Percentiles rank a stretch among this genome's conserved stretches.
Evolutionary conservation across 108 stramenopile species (phyloP).

Genomic region (Mediolabrus comicus): DNA sequence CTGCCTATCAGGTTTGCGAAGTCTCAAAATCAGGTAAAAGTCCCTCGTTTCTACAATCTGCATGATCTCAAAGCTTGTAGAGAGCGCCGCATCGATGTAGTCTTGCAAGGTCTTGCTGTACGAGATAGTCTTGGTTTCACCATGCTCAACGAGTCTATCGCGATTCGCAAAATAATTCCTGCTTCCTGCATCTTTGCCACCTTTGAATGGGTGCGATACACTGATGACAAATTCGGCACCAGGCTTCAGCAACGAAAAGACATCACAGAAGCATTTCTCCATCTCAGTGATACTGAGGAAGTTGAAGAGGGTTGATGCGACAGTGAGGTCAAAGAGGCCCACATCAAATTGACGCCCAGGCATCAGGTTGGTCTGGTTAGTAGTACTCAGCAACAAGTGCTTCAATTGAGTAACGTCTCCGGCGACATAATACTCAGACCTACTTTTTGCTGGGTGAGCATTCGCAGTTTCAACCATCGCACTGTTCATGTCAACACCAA

Average conservation of each 20-base stretch:
- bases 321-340: not conserved
- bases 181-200: not conserved
- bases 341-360: not conserved
- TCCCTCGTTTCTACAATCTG: not conserved
- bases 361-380: conserved; percentile 5
- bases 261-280: not conserved
- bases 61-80: not conserved
- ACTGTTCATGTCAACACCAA: conserved; percentile 2
- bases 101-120: conserved; percentile 2
- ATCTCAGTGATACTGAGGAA: not conserved
- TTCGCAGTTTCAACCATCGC: conserved; percentile 2
- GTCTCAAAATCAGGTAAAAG: not conserved
- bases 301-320: conserved; percentile 3
- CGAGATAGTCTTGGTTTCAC: not conserved
- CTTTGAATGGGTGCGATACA: not conserved
- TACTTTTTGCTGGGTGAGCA: not conserved
- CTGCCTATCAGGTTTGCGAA: no score
- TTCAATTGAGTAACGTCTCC: not conserved
- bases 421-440: not conserved
- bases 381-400: not conserved
- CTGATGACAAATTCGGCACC: not conserved
- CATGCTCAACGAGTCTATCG: not conserved
- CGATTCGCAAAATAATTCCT: not conserved
- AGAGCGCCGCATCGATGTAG: not conserved
- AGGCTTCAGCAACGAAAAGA: not conserved